phyloP scores from a whole-genome alignment of 495 filamentous ascomycete genomes.

The Penicillium lividum region DNA sequence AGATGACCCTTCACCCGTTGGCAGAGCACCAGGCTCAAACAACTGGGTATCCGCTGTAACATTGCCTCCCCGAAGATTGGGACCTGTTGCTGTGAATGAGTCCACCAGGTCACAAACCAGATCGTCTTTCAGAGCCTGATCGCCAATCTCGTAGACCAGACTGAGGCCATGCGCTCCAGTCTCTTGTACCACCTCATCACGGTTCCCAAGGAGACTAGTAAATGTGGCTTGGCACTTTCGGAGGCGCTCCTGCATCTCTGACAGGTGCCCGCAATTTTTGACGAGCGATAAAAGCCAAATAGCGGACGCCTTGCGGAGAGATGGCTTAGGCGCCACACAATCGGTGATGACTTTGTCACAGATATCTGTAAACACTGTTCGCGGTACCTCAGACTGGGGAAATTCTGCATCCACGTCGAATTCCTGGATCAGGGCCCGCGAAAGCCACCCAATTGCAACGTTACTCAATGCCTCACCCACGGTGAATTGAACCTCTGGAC shows the following conservation, averaged over 20 bases:
- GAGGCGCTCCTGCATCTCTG: conserved; percentile 68
- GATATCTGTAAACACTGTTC: conserved; percentile 51
- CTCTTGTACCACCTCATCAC: conserved; percentile 93
- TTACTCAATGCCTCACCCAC: conserved; percentile 83
- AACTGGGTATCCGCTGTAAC: conserved; percentile 87
- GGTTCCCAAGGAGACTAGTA: conserved; percentile 78
- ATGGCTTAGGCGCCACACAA: conserved; percentile 80
- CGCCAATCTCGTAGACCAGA: conserved; percentile 89
- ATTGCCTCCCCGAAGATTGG: conserved; percentile 67
- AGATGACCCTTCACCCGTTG: conserved; percentile 84
- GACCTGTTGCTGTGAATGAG: conserved; percentile 76
- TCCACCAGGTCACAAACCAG: conserved; percentile 83
- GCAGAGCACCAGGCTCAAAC: conserved; percentile 90
- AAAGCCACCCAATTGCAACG: conserved; percentile 77
- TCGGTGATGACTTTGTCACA: conserved; percentile 70
- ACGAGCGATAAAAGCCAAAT: conserved; percentile 94
- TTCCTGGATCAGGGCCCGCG: conserved; percentile 57
- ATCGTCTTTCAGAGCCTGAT: conserved; percentile 73
- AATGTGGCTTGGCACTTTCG: conserved; percentile 84
- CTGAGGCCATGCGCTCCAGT: conserved; percentile 87
- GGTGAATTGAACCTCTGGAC: conserved; percentile 83
- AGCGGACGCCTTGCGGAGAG: conserved; percentile 81
- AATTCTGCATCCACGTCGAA: conserved; percentile 59
- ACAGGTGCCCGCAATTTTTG: conserved; percentile 79
- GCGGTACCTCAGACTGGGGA: conserved; percentile 43